phyloP scores from a whole-genome alignment of 2,329 filamentous ascomycete species.

The Apiospora malaysiana region DNA sequence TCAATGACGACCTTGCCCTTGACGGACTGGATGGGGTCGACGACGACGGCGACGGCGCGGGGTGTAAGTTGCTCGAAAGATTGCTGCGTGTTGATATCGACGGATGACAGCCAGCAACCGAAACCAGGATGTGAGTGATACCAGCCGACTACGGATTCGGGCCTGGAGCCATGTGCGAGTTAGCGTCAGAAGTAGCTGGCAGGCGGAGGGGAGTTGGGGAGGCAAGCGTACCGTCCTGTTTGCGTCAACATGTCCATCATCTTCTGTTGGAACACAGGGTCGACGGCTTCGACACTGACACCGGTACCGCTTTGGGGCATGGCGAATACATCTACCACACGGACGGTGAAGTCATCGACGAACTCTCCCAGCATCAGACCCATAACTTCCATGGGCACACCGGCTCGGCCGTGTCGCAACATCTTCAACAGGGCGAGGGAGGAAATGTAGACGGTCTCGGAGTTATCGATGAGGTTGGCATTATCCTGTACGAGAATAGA shows the following conservation, averaged over 20 bases:
- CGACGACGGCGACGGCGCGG: constrained; percentile 94
- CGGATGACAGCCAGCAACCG: constrained; percentile 97
- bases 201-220: too few relatives aligned
- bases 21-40: constrained; percentile 98
- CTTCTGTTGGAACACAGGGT: constrained; percentile 98
- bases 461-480: constrained; percentile 93
- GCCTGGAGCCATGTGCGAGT: constrained; percentile 56
- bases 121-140: constrained; percentile 99
- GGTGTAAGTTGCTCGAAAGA: constrained; percentile 99
- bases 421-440: constrained; percentile 97
- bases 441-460: constrained; percentile 98
- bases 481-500: constrained; percentile 70
- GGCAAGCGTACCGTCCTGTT: constrained; percentile 78
- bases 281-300: constrained; percentile 97
- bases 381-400: constrained; percentile 99
- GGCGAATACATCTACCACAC: constrained; percentile 97
- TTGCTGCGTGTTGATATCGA: constrained; percentile 99
- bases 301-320: constrained; percentile 99
- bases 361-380: constrained; percentile 98
- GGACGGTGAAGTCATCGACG: constrained; percentile 97
- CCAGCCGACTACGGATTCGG: constrained; percentile 98
- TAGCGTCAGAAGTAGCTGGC: background rate
- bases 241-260: constrained; percentile 99
- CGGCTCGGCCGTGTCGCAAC: constrained; percentile 94
- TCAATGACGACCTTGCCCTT: constrained; percentile 99